Percentiles rank a stretch among this genome's conserved stretches.
phyloP scores from a whole-genome alignment of 78 protist species.

The Emiliania huxleyi region DNA sequence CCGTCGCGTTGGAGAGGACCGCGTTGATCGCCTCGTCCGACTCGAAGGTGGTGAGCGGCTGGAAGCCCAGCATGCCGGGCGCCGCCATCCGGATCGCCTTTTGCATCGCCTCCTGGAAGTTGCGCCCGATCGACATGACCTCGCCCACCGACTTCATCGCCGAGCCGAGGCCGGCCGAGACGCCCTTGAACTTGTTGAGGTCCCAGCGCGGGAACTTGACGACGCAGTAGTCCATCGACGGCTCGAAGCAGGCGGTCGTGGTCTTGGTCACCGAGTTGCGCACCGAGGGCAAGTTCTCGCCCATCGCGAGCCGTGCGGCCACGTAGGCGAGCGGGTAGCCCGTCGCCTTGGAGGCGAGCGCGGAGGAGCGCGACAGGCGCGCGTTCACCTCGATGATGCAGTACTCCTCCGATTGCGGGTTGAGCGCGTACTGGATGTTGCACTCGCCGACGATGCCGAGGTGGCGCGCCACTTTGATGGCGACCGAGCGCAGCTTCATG shows the following conservation, averaged over 20 bases:
- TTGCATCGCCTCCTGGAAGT: constrained; percentile 93
- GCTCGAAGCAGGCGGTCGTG: constrained; percentile 95
- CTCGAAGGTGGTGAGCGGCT: background rate
- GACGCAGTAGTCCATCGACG: constrained; percentile 90
- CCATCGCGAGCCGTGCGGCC: constrained; percentile 93
- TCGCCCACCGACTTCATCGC: constrained; percentile 96
- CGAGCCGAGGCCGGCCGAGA: constrained; percentile 56
- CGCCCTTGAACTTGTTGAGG: constrained; percentile 79
- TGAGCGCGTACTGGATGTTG: constrained; percentile 94
- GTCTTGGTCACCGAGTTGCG: constrained; percentile 73
- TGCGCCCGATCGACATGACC: constrained; percentile 95
- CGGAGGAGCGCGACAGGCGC: constrained; percentile 89
- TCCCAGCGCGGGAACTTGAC: constrained; percentile 89
- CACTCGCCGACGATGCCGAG: constrained; percentile 90
- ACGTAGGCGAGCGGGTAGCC: constrained; percentile 97
- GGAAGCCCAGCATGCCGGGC: background rate
- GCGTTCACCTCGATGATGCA: constrained; percentile 85
- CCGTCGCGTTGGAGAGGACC: constrained; percentile 74
- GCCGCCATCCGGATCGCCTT: constrained; percentile 76
- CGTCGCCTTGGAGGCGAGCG: constrained; percentile 96
- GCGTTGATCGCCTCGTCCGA: constrained; percentile 32
- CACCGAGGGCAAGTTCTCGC: constrained; percentile 57
- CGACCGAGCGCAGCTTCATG: constrained; percentile 13
- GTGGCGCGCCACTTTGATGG: constrained; percentile 15
- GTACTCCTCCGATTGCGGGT: constrained; percentile 80